Evolutionary conservation across 176 grass and related monocot species (phyloP), one percentile per base, ranked within the genome.

Genomic region (Paspalum notatum): DNA sequence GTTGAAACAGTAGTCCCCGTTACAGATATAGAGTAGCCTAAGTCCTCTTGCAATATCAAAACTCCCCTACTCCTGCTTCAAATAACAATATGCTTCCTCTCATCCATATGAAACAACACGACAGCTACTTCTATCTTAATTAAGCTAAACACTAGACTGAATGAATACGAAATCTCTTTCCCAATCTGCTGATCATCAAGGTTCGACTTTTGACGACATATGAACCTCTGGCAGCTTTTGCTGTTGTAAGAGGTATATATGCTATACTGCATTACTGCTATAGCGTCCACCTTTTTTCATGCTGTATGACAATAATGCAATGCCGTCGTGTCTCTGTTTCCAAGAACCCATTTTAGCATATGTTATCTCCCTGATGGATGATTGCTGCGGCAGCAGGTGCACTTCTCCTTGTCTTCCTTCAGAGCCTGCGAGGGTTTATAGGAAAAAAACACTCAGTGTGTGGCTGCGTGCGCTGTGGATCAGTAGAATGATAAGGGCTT

Each of bases 321-420:
- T 66, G 18, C 17, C 13, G 66, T 25, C 18, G 20, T 62, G 46
- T 81, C 4, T 43, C 4, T 43, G 13, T n/a, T 46, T 22, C 5
- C n/a, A 37, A 41, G 27, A 16, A 12, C 37, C 37, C 46, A 16
- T 0, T 20, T 56, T 48, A 27, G 42, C 53, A 32, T 10, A 32
- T 51, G 24, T 24, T 49, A 53, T 86, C 68, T 86, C 18, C 59
- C 22, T 1, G 54, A 22, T 45, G 40, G 12, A 10, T 57, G 60
- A 3, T 74, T 74, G 60, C 59, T 7, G 41, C 59, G 24, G 77
- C 84, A 80, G 77, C 84, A 80, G 60, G 25, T 80, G 60, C 84
- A 86, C 26, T 86, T 86, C 50, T 74, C 84, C 69, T 67, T 67
- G 3, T 86, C 77, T 74, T 74, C 40, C 84, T 27, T 86, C 18